These are phyloP conservation scores for Lichtheimia corymbifera DNA, from an alignment of 371 early-diverging fungal species.

Conservation along the genomic window DNA sequence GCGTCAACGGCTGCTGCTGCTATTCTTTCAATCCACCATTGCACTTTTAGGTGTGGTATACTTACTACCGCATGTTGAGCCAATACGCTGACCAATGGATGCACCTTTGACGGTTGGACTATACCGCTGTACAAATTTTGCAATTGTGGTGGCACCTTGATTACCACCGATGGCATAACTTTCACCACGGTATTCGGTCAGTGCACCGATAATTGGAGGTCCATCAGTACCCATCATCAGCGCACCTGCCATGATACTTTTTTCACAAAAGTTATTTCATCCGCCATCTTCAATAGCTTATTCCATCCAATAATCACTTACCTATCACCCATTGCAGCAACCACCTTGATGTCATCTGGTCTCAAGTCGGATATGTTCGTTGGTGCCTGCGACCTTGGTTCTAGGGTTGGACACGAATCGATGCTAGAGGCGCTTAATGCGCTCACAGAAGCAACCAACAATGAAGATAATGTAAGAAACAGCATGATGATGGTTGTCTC, in stretches of 20 bases:
- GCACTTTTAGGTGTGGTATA: slow-evolving; percentile 17
- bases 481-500: not conserved
- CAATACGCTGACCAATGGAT: slow-evolving; percentile 26
- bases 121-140: slow-evolving; percentile 41
- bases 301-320: slow-evolving; percentile 1
- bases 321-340: slow-evolving; percentile 31
- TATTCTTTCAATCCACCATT: too few relatives aligned
- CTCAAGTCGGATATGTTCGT: slow-evolving; percentile 22
- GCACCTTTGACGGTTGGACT: slow-evolving; percentile 31
- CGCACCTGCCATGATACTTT: slow-evolving; percentile 39
- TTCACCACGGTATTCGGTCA: slow-evolving; percentile 41
- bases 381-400: slow-evolving; percentile 11
- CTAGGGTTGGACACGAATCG: slow-evolving; percentile 17
- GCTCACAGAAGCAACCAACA: not conserved
- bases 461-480: not conserved
- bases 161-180: slow-evolving; percentile 51
- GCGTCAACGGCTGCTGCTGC: slow-evolving; percentile 25
- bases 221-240: slow-evolving; percentile 24
- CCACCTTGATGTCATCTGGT: slow-evolving; percentile 28
- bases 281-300: too few relatives aligned
- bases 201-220: slow-evolving; percentile 18
- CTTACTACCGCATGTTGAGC: slow-evolving; percentile 3
- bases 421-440: slow-evolving; percentile 9
- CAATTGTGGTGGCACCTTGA: slow-evolving; percentile 31
- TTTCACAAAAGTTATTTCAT: not conserved